Percentiles rank a stretch among this genome's conserved stretches.
These are phyloP conservation scores for Pseudophaeomoniella oleicola DNA, from an alignment of 2,329 filamentous ascomycete genomes.

Conservation along the genomic window DNA sequence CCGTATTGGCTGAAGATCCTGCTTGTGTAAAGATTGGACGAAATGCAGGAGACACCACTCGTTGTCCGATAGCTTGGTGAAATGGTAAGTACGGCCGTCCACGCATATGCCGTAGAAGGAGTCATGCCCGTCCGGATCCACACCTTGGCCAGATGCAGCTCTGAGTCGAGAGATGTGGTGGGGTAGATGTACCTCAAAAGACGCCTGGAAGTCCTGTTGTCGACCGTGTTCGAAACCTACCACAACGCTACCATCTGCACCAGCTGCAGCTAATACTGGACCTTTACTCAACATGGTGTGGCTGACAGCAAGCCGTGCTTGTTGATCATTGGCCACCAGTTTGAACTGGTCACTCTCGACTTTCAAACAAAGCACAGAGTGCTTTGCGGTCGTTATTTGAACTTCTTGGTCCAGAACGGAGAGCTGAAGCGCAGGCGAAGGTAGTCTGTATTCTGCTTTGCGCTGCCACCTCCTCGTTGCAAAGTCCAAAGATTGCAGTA, in stretches of 20 bases:
- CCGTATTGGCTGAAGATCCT: slow-evolving; percentile 16
- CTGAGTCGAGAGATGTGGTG: neutral
- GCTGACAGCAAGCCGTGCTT: neutral
- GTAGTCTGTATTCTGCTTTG: slow-evolving; percentile 23
- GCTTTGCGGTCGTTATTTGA: slow-evolving; percentile 37
- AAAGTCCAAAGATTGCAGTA: slow-evolving; percentile 28
- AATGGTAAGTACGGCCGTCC: slow-evolving; percentile 55
- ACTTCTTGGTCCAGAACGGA: slow-evolving; percentile 31
- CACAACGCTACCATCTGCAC: neutral
- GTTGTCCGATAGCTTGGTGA: slow-evolving; percentile 48
- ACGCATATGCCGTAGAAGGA: slow-evolving; percentile 49
- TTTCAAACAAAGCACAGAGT: slow-evolving; percentile 37
- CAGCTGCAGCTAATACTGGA: neutral
- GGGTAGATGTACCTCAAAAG: neutral
- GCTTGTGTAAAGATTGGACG: slow-evolving; percentile 52
- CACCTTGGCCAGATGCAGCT: neutral
- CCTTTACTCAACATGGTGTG: neutral
- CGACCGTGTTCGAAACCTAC: neutral
- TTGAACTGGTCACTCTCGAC: slow-evolving; percentile 13
- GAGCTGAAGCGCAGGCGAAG: slow-evolving; percentile 36
- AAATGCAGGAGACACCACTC: slow-evolving; percentile 58
- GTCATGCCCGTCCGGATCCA: slow-evolving; percentile 22
- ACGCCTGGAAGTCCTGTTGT: neutral
- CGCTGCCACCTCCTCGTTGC: slow-evolving; percentile 25
- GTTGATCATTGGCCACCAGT: neutral